Conservation (phyloP, 805 yeast genomes). For the Millerago galiae region DNA sequence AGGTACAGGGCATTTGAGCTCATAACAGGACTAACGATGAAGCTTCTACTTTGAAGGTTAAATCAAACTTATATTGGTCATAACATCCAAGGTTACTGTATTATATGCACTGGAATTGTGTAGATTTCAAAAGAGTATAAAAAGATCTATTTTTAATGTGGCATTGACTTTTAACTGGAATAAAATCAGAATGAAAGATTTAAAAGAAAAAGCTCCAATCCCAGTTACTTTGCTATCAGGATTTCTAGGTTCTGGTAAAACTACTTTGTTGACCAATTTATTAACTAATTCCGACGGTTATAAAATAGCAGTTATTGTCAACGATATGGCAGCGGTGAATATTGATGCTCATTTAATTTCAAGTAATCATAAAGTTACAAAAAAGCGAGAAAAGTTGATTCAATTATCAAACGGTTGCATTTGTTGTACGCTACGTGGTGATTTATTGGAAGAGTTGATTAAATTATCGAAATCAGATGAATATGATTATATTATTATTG, state of each 20-base stretch:
- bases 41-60: background rate
- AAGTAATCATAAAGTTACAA: background rate
- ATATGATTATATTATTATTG: background rate
- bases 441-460: background rate
- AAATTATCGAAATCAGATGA: background rate
- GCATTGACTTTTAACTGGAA: background rate
- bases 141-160: no score
- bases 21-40: no score
- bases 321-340: background rate
- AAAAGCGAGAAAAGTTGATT: background rate
- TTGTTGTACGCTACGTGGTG: background rate
- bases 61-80: no score
- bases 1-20: background rate
- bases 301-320: background rate
- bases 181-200: no score
- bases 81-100: background rate
- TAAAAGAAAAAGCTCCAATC: background rate
- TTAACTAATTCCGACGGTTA: background rate
- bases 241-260: background rate
- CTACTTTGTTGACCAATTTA: background rate
- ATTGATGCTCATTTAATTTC: background rate
- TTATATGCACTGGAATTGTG: background rate
- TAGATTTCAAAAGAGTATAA: background rate
- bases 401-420: background rate
- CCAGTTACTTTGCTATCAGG: background rate